Conservation (phyloP, 2,329 filamentous ascomycete genomes). For the Penicillium decumbens region DNA sequence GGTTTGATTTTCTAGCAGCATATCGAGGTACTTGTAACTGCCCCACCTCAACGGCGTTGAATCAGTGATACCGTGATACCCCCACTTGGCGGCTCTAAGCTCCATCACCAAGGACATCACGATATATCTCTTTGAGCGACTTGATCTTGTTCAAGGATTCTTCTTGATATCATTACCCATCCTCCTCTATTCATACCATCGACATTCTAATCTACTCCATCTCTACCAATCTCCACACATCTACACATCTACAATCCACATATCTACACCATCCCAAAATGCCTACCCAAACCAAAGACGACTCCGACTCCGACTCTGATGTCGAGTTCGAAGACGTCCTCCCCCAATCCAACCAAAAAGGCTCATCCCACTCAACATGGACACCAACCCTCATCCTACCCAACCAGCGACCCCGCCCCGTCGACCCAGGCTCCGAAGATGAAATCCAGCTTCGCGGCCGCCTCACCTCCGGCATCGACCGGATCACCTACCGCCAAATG, state of each 20-base stretch:
- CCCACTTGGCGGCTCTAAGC: not conserved
- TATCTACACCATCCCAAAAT: not conserved
- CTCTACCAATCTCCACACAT: not conserved
- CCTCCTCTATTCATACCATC: not conserved
- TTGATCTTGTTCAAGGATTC: not conserved
- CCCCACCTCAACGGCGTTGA: not conserved
- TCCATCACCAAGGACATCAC: not conserved
- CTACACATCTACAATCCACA: not conserved
- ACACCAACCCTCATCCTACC: slow-evolving; percentile 40
- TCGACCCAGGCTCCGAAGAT: slow-evolving; percentile 54
- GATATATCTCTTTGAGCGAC: not conserved
- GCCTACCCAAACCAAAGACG: not conserved
- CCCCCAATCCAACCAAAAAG: not conserved
- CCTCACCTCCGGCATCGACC: slow-evolving; percentile 15
- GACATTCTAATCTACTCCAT: not conserved
- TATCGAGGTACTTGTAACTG: not conserved
- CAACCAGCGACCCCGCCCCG: slow-evolving; percentile 50
- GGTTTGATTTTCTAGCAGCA: not conserved
- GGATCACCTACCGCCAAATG: slow-evolving; percentile 21
- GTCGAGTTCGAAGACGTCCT: slow-evolving; percentile 24
- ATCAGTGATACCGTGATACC: not conserved
- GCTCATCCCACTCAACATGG: slow-evolving; percentile 8
- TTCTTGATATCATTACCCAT: not conserved
- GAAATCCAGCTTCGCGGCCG: slow-evolving; percentile 42
- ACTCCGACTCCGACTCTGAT: slow-evolving; percentile 10